Conservation (phyloP, 2,329 filamentous ascomycete species). For the Stemphylium vesicarium region DNA sequence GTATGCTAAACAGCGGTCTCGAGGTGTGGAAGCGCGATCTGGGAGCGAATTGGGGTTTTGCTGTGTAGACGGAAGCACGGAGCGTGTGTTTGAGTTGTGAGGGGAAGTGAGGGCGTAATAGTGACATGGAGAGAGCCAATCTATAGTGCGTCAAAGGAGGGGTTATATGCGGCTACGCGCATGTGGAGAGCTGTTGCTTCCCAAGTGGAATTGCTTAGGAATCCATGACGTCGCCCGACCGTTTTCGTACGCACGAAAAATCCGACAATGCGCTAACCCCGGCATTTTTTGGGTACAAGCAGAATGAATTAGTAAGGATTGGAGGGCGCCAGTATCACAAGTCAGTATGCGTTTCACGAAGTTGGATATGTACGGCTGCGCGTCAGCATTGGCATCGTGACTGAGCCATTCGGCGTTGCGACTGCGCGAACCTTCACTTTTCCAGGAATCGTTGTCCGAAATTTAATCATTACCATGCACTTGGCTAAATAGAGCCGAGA, state of each 20-base stretch:
- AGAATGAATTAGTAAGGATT: background rate
- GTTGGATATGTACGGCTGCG: background rate
- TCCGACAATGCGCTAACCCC: background rate
- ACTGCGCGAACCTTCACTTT: too few species aligned
- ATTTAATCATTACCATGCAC: background rate
- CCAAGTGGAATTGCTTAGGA: constrained; percentile 12
- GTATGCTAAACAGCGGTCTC: constrained; percentile 19
- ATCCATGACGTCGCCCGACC: constrained; percentile 19
- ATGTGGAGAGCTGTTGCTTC: constrained; percentile 3
- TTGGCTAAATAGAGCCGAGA: too few species aligned
- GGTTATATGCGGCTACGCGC: constrained; percentile 26
- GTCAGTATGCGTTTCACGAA: background rate
- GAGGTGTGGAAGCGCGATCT: constrained; percentile 31
- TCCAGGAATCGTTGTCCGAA: too few species aligned
- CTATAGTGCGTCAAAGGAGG: constrained; percentile 24
- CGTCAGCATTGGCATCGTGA: background rate
- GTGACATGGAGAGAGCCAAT: constrained; percentile 25
- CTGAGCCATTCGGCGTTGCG: background rate
- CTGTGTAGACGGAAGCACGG: constrained; percentile 19
- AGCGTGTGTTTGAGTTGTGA: constrained; percentile 21
- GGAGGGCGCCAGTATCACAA: background rate
- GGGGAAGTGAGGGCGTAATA: constrained; percentile 22
- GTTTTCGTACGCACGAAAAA: background rate
- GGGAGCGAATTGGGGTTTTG: constrained; percentile 13
- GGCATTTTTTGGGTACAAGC: background rate